phyloP scores from a whole-genome alignment of 192 early-diverging fungal species.

The Podochytrium sp. region DNA sequence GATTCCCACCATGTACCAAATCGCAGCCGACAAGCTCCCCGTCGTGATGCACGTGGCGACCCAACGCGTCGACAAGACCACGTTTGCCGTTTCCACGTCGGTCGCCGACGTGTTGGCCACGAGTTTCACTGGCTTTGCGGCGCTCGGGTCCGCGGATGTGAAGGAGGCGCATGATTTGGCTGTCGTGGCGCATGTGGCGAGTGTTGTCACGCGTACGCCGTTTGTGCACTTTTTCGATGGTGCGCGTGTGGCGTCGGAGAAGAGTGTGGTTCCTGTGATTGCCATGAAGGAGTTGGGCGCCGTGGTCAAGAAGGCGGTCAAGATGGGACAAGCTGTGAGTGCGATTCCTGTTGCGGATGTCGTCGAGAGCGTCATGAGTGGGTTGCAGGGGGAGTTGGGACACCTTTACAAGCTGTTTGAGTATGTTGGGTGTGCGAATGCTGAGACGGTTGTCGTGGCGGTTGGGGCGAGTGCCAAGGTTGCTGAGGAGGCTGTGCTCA shows the following conservation, averaged over 20 bases:
- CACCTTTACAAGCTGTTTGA: conserved; percentile 77
- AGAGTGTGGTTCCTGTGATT: conserved; percentile 55
- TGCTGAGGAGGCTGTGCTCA: conserved; percentile 57
- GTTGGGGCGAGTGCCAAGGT: conserved; percentile 64
- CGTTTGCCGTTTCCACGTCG: conserved; percentile 59
- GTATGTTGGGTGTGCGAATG: conserved; percentile 73
- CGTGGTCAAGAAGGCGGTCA: conserved; percentile 41
- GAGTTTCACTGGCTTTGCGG: conserved; percentile 75
- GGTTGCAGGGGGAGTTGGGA: conserved; percentile 53
- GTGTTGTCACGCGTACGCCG: conserved; percentile 62
- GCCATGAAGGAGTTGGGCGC: conserved; percentile 51
- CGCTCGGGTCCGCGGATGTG: conserved; percentile 74
- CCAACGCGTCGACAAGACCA: conserved; percentile 62
- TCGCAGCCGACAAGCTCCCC: conserved; percentile 62
- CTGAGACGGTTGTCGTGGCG: conserved; percentile 80
- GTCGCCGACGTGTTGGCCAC: conserved; percentile 76
- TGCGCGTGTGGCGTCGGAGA: conserved; percentile 57
- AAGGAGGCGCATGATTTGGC: conserved; percentile 93
- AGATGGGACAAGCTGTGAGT: background rate
- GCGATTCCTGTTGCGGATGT: conserved; percentile 32
- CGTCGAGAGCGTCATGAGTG: conserved; percentile 53
- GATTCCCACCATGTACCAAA: conserved; percentile 80
- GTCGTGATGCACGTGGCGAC: conserved; percentile 85
- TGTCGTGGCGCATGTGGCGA: conserved; percentile 80
- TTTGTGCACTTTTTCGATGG: conserved; percentile 86